phyloP scores from a whole-genome alignment of 1,284 basidiomycete genomes.

The Trametes pubescens region DNA sequence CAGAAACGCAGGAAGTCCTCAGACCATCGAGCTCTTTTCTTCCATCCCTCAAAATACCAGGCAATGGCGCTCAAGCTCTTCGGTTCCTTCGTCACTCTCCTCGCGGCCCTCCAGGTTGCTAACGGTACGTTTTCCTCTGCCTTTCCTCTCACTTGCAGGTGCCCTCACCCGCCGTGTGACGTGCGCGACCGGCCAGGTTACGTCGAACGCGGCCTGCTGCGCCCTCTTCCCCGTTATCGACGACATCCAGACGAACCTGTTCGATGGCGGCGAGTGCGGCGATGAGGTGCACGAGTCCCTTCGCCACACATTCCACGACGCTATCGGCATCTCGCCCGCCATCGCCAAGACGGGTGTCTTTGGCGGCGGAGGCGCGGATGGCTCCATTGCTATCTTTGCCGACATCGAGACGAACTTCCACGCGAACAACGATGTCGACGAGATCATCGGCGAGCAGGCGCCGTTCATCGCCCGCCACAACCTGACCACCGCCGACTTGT shows the following conservation, averaged over 20 bases:
- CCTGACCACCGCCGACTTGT: constrained; percentile 33
- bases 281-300: constrained; percentile 40
- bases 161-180: constrained; percentile 32
- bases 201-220: constrained; percentile 49
- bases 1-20: constrained; percentile 5
- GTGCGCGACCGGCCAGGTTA: constrained; percentile 37
- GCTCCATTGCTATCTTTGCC: constrained; percentile 35
- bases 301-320: constrained; percentile 43
- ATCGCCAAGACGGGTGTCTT: constrained; percentile 19
- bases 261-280: constrained; percentile 39
- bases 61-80: constrained; percentile 25
- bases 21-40: constrained; percentile 19
- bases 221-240: constrained; percentile 46
- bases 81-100: constrained; percentile 21
- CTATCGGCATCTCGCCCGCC: constrained; percentile 33
- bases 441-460: constrained; percentile 31
- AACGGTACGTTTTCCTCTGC: constrained; percentile 12
- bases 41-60: not conserved
- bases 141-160: constrained; percentile 9
- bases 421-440: constrained; percentile 36
- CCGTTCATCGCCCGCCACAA: constrained; percentile 32
- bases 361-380: constrained; percentile 36
- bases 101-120: constrained; percentile 23
- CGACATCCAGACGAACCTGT: constrained; percentile 47
- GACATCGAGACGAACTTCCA: constrained; percentile 36